These are phyloP conservation scores for Naumovozyma dairenensis DNA, from an alignment of 805 yeast species.

Conservation along the genomic window DNA sequence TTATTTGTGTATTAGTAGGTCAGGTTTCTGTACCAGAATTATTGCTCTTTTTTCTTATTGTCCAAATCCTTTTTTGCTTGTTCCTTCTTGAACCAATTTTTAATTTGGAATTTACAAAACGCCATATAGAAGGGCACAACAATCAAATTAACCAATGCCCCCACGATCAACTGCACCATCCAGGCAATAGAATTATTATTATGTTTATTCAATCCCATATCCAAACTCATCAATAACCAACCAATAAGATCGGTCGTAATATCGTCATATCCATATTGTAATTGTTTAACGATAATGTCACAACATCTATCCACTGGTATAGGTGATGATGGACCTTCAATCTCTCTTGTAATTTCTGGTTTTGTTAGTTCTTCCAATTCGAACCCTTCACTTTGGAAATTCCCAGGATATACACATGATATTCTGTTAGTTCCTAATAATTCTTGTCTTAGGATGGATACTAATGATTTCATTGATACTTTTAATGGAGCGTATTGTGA, in stretches of 20 bases:
- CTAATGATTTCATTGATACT: slow-evolving; percentile 67
- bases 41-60: slow-evolving; percentile 1
- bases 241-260: slow-evolving; percentile 79
- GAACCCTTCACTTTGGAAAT: slow-evolving; percentile 82
- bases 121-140: slow-evolving; percentile 51
- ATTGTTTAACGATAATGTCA: slow-evolving; percentile 41
- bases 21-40: too few relatives aligned
- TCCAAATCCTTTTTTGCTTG: slow-evolving; percentile 1
- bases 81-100: slow-evolving; percentile 35
- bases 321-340: slow-evolving; percentile 79
- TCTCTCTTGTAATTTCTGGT: slow-evolving; percentile 68
- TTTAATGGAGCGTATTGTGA: slow-evolving; percentile 84
- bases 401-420: slow-evolving; percentile 77
- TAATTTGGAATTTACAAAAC: slow-evolving; percentile 43
- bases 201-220: slow-evolving; percentile 59
- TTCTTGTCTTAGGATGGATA: slow-evolving; percentile 77
- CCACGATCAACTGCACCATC: slow-evolving; percentile 39
- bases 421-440: slow-evolving; percentile 56
- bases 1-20: too few relatives aligned
- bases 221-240: slow-evolving; percentile 61
- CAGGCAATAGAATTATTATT: slow-evolving; percentile 39
- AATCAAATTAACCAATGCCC: slow-evolving; percentile 38
- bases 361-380: slow-evolving; percentile 72
- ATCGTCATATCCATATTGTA: slow-evolving; percentile 59
- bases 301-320: slow-evolving; percentile 62